Evolutionary conservation across 352 stramenopile genomes (phyloP).

Genomic region (Phytophthora parvispora): DNA sequence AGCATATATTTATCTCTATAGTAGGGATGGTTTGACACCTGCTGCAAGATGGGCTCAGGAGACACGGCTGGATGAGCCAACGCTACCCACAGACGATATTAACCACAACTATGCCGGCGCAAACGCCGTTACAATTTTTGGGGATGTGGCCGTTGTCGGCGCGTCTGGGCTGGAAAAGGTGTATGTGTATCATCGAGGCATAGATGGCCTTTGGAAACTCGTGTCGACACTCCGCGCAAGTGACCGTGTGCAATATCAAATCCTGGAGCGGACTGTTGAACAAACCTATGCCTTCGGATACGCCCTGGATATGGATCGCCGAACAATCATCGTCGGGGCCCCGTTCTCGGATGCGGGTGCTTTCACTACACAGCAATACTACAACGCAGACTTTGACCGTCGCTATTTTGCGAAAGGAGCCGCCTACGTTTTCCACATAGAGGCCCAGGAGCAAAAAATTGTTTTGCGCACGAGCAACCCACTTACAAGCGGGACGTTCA

Average conservation of each 20-base stretch:
- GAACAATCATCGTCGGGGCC: slow-evolving; percentile 92
- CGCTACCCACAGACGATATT: slow-evolving; percentile 33
- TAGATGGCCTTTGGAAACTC: slow-evolving; percentile 57
- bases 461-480: slow-evolving; percentile 65
- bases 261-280: slow-evolving; percentile 80
- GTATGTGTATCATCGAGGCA: slow-evolving; percentile 77
- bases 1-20: slow-evolving; percentile 63
- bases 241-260: slow-evolving; percentile 89
- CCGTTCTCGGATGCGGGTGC: slow-evolving; percentile 86
- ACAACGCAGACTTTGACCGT: slow-evolving; percentile 66
- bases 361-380: slow-evolving; percentile 61
- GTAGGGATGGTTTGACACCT: slow-evolving; percentile 21
- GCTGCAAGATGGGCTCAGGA: slow-evolving; percentile 60
- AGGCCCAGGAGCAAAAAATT: slow-evolving; percentile 81
- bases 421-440: slow-evolving; percentile 80
- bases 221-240: slow-evolving; percentile 69
- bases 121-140: slow-evolving; percentile 82
- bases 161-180: slow-evolving; percentile 75
- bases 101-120: slow-evolving; percentile 77
- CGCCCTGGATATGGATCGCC: slow-evolving; percentile 82
- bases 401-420: slow-evolving; percentile 77
- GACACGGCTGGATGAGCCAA: slow-evolving; percentile 47
- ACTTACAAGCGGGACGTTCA: slow-evolving; percentile 80
- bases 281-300: slow-evolving; percentile 92
- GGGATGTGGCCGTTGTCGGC: slow-evolving; percentile 93